Percentiles rank a stretch among this genome's conserved stretches.
Conservation (phyloP, 345 rosid genomes). For the Gossypium ekmanianum region DNA sequence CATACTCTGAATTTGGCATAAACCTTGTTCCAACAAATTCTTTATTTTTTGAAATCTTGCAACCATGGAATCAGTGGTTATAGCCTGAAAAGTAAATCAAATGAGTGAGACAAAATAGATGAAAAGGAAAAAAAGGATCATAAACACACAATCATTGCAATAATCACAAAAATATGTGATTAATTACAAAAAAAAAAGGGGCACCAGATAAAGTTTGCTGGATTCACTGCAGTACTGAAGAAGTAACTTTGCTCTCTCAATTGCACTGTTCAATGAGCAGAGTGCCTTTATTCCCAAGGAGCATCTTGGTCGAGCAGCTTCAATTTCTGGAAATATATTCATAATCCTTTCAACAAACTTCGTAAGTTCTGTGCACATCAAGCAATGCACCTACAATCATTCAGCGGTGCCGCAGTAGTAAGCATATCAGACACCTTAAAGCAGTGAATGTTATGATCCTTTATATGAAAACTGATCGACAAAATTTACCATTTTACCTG, state of each 20-base stretch:
- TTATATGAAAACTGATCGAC: too few relatives aligned
- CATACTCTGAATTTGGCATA: conserved; percentile 54
- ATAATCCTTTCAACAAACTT: conserved; percentile 41
- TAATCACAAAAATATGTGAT: not conserved
- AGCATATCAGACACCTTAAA: too few relatives aligned
- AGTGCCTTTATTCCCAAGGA: conserved; percentile 56
- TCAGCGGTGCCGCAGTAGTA: too few relatives aligned
- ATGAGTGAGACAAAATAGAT: conserved; percentile 1
- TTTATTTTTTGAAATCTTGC: conserved; percentile 44
- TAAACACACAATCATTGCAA: not conserved
- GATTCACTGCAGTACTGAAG: conserved; percentile 71
- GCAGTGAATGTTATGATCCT: too few relatives aligned
- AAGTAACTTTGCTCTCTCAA: conserved; percentile 56
- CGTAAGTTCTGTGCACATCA: conserved; percentile 56
- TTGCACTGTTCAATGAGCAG: conserved; percentile 40
- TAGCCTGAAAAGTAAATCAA: conserved; percentile 51
- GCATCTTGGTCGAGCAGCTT: conserved; percentile 74
- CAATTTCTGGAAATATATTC: conserved; percentile 61
- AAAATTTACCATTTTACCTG: conserved; percentile 35
- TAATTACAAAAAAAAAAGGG: not conserved
- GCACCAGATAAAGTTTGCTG: conserved; percentile 83
- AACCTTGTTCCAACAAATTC: conserved; percentile 47
- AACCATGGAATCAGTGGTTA: conserved; percentile 48
- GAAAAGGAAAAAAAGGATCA: not conserved
- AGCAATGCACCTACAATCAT: conserved; percentile 60